Evolutionary conservation across 75 land plant genomes (phyloP), one percentile per base, ranked within the genome.

Genomic region (Isoetes taiwanensis): DNA sequence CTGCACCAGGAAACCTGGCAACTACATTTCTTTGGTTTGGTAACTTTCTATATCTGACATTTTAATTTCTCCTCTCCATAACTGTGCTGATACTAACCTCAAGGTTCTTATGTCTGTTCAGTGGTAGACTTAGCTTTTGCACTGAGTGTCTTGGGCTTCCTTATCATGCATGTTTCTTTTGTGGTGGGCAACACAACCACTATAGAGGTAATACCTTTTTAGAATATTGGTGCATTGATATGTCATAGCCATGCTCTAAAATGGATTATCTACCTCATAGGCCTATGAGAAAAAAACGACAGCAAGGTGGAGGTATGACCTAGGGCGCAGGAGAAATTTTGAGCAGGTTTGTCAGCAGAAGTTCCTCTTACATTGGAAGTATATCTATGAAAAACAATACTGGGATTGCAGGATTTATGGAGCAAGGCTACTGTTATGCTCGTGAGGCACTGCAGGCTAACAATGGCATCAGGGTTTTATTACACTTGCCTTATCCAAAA

Each of bases 151-250:
- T 63, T 89, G 52, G 96, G 96, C 11, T 89, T 89, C 46, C 65
- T 89, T 48, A 79, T 89, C 67, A 84, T 89, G 96, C 96, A 89
- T 55, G 66, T 77, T 34, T 84, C 90, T 1, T 64, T 89, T 64
- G 96, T 89, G 53, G 76, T 80, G 40, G 96, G 71, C 16, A 89
- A 89, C 64, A 84, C 82, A 1, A 79, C 90, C n/a, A 89, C 96
- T 10, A 89, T 89, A 57, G 96, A 89, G 96, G 91, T 82, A 52
- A 57, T 23, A 14, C 20, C 14, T 2, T 6, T n/a, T 38, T n/a
- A 20, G 28, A 64, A 10, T 11, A 19, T 20, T 26, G 24, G 12
- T 34, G 11, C 23, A 64, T 4, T 11, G n/a, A 25, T 26, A 17
- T n/a, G 26, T 11, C 53, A 32, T 54, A 12, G 17, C 25, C 43